Evolutionary conservation across 108 stramenopile genomes (phyloP).

Genomic region (Fragilariopsis cylindrus): DNA sequence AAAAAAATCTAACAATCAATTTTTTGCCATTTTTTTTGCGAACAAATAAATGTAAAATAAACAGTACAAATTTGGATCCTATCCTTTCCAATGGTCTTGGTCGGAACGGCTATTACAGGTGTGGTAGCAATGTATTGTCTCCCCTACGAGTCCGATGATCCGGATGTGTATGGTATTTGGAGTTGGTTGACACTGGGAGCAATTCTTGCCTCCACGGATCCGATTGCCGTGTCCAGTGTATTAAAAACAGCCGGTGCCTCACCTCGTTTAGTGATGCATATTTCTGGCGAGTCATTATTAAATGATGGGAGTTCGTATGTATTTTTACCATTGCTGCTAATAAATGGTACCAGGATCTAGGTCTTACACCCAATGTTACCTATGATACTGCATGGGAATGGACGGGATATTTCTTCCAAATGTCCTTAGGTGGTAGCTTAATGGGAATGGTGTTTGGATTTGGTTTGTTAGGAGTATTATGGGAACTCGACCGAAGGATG

Average conservation of each 20-base stretch:
- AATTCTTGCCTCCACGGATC: constrained; percentile 89
- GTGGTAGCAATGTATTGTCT: constrained; percentile 34
- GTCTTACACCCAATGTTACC: constrained; percentile 12
- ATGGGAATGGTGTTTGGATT: constrained; percentile 55
- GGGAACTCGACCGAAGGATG: constrained; percentile 41
- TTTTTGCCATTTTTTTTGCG: no score
- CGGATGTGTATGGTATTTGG: neutral
- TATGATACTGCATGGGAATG: constrained; percentile 19
- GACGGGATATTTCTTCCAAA: constrained; percentile 57
- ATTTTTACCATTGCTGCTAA: constrained; percentile 54
- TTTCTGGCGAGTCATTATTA: constrained; percentile 41
- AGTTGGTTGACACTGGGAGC: constrained; percentile 59
- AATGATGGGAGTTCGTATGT: constrained; percentile 78
- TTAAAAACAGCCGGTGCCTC: constrained; percentile 37
- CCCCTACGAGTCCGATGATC: constrained; percentile 36
- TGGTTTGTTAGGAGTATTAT: constrained; percentile 27
- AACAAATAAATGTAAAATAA: no score
- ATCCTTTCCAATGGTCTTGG: constrained; percentile 69
- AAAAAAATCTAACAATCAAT: no score
- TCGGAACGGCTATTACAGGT: constrained; percentile 40
- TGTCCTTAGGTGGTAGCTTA: constrained; percentile 57
- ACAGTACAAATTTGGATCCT: constrained; percentile 22
- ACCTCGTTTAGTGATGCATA: constrained; percentile 27
- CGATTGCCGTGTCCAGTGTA: constrained; percentile 71
- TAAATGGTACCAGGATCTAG: constrained; percentile 26